Evolutionary conservation across 2,329 filamentous ascomycete species (phyloP), one percentile per base, ranked within the genome.

Genomic region (Lasiodiplodia theobromae): DNA sequence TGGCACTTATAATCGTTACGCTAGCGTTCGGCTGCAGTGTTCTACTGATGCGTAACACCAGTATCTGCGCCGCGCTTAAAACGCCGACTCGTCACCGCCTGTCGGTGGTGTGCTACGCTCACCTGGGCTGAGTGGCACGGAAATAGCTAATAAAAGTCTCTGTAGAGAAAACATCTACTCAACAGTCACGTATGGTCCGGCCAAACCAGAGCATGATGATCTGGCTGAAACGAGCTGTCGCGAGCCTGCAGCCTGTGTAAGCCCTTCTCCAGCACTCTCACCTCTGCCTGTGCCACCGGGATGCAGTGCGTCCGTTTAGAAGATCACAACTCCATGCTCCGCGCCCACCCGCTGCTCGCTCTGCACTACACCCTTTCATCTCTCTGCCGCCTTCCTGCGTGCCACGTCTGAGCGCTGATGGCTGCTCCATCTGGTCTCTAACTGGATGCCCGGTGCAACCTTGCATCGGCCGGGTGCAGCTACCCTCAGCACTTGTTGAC

Each of bases 171-270:
- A 12, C 4, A 38, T 12, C 37, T 40, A 23, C 40, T 31, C 49
- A 11, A 31, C 54, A 54, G n/a, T 40, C 62, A 53, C 51, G 56
- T 23, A 37, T 66, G 63, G 63, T 54, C 49, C 21, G 34, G 63
- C 11, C 51, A 44, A 16, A 31, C 14, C 18, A 53, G 53, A 51
- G 54, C 63, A 47, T 66, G 49, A 66, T 66, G 63, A 66, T 28
- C 49, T 21, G 63, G 49, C 21, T 34, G 34, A 66, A 66, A 31
- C 37, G 23, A 38, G 51, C 21, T 23, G 51, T 3, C 28, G 52
- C 28, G 28, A 34, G 51, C 25, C 51, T n/a, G 47, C 47, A 51
- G 47, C 12, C 21, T 23, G 23, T 23, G 23, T 52, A 12, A 23
- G 49, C 21, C 49, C 49, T 52, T 52, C 6, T 52, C 18, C 21